Percentiles rank a stretch among this genome's conserved stretches.
phyloP scores from a whole-genome alignment of 2,329 filamentous ascomycete genomes.

The Zymoseptoria tritici region DNA sequence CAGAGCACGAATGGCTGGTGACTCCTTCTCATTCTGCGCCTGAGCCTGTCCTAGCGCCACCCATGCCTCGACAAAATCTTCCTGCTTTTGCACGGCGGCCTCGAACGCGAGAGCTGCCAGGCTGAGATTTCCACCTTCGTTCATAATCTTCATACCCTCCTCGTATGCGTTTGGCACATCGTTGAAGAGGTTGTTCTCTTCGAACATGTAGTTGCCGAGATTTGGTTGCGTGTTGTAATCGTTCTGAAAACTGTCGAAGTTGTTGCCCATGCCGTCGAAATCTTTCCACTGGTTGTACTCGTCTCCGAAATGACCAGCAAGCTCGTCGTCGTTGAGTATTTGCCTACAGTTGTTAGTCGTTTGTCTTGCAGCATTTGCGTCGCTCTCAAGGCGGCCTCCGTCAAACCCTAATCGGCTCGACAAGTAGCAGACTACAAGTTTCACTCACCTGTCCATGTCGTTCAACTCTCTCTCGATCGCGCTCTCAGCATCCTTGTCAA shows the following conservation, averaged over 20 bases:
- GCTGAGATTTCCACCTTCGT: conserved; percentile 86
- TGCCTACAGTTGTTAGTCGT: conserved; percentile 57
- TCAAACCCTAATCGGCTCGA: conserved; percentile 57
- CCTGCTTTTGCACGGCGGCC: conserved; percentile 84
- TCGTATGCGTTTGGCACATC: conserved; percentile 78
- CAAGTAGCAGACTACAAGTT: conserved; percentile 9
- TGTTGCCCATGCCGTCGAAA: conserved; percentile 63
- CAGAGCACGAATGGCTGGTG: conserved; percentile 85
- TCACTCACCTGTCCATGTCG: conserved; percentile 75
- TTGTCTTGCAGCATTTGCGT: conserved; percentile 78
- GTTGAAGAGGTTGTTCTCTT: conserved; percentile 85
- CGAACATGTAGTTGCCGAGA: conserved; percentile 87
- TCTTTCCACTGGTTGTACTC: conserved; percentile 74
- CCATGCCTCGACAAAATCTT: conserved; percentile 86
- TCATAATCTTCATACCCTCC: conserved; percentile 87
- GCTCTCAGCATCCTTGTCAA: conserved; percentile 58
- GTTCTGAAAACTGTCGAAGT: conserved; percentile 43
- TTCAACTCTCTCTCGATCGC: conserved; percentile 82
- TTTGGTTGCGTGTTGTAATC: conserved; percentile 33
- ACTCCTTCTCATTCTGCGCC: conserved; percentile 97
- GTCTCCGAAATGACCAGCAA: conserved; percentile 59
- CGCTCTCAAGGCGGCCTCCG: conserved; percentile 81
- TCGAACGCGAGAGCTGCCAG: conserved; percentile 92
- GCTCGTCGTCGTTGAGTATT: conserved; percentile 60
- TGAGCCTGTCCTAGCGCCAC: conserved; percentile 84